phyloP scores from a whole-genome alignment of 164 flowering plant species.

The Stephania japonica region DNA sequence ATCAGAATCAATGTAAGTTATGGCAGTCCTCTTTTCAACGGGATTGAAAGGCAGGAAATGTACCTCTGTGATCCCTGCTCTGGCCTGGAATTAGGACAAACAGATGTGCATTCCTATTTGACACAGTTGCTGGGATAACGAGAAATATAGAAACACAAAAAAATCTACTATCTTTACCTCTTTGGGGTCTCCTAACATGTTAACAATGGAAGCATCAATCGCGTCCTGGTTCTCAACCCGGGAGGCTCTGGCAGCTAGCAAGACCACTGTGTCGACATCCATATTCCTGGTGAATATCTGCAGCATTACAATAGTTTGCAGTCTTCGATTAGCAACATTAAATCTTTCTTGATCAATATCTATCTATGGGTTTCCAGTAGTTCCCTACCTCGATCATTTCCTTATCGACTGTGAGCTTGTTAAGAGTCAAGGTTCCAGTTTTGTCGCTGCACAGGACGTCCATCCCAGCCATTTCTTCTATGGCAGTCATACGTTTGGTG shows the following conservation, averaged over 20 bases:
- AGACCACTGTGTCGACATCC: constrained; percentile 27
- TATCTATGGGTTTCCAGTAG: neutral
- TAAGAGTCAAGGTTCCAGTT: constrained; percentile 90
- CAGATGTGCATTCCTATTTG: neutral
- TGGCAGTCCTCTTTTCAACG: constrained; percentile 41
- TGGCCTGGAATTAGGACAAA: constrained; percentile 20
- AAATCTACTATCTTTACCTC: constrained; percentile 20
- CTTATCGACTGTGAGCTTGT: constrained; percentile 77
- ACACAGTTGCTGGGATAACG: neutral
- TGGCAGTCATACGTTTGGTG: constrained; percentile 95
- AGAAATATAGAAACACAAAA: neutral
- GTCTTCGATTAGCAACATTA: neutral
- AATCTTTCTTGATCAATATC: neutral
- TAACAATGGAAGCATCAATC: constrained; percentile 39
- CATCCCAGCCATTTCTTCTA: constrained; percentile 97
- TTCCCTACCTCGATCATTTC: constrained; percentile 26
- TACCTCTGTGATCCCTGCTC: constrained; percentile 38
- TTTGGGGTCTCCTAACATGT: constrained; percentile 39
- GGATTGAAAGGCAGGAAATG: constrained; percentile 46
- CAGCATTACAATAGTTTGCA: neutral
- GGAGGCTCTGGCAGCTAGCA: constrained; percentile 36
- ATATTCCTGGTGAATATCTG: constrained; percentile 30
- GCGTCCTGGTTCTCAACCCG: constrained; percentile 47
- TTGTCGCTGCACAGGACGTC: constrained; percentile 94
- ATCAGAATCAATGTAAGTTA: constrained; percentile 28